A percentile compares a stretch with the other conserved stretches of the same genome.
These are phyloP conservation scores for Trichocomaceae sp. DNA, from an alignment of 2,329 filamentous ascomycete species.

Conservation along the genomic window DNA sequence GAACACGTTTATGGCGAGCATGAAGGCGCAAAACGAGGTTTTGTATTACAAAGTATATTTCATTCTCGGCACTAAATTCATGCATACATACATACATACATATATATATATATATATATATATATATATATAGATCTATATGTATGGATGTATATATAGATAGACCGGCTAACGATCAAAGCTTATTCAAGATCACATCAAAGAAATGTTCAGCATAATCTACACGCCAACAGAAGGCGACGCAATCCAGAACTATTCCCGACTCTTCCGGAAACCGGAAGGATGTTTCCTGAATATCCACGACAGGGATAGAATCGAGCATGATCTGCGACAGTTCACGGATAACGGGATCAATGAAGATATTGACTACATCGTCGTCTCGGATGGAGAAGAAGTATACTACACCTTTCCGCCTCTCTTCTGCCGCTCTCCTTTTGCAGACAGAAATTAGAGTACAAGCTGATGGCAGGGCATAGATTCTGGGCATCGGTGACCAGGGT, in stretches of 20 bases:
- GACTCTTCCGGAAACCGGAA: slow-evolving; percentile 68
- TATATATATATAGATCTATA: no score
- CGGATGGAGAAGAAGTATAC: slow-evolving; percentile 53
- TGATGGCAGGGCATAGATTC: slow-evolving; percentile 51
- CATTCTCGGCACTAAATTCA: no score
- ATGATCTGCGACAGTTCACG: slow-evolving; percentile 47
- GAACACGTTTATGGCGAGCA: slow-evolving; percentile 78
- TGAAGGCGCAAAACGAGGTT: slow-evolving; percentile 81
- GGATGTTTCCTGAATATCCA: slow-evolving; percentile 75
- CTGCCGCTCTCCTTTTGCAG: no score
- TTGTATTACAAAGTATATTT: slow-evolving; percentile 62
- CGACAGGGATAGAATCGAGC: slow-evolving; percentile 58
- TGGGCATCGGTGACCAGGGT: slow-evolving; percentile 85
- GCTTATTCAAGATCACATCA: slow-evolving; percentile 68
- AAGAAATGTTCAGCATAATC: slow-evolving; percentile 85
- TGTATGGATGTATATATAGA: no score
- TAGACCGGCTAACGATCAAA: slow-evolving; percentile 26
- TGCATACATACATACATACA: no score
- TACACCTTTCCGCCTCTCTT: no score
- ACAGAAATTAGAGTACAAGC: not conserved
- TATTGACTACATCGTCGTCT: slow-evolving; percentile 83
- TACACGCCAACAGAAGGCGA: slow-evolving; percentile 89
- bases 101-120: no score
- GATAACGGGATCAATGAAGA: slow-evolving; percentile 66
- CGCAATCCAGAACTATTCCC: slow-evolving; percentile 77